Evolutionary conservation across 768 basidiomycete species (phyloP).

Genomic region (Kwoniella dendrophila): DNA sequence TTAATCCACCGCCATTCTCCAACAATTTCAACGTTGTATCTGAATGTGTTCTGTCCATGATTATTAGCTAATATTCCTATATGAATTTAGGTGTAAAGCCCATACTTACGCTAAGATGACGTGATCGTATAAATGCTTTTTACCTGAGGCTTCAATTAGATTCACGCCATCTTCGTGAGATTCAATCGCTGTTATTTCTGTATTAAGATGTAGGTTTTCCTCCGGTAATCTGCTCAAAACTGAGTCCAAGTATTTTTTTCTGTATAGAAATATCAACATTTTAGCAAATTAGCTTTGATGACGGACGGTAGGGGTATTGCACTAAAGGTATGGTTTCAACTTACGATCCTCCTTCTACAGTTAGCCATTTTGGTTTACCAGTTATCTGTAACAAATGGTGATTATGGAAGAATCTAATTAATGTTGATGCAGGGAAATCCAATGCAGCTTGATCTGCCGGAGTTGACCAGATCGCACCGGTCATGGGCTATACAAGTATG

Average conservation of each 20-base stretch:
- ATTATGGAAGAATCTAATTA: slow-evolving; percentile 74
- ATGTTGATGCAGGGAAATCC: slow-evolving; percentile 71
- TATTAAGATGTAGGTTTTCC: slow-evolving; percentile 65
- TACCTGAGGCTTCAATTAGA: slow-evolving; percentile 61
- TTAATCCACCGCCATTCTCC: slow-evolving; percentile 61
- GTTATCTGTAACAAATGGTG: slow-evolving; percentile 73
- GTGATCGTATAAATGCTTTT: slow-evolving; percentile 64
- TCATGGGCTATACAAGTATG: slow-evolving; percentile 65
- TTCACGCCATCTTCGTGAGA: slow-evolving; percentile 53
- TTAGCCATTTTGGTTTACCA: slow-evolving; percentile 72
- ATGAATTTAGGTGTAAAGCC: not conserved
- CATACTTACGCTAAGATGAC: slow-evolving; percentile 67
- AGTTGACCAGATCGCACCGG: slow-evolving; percentile 77
- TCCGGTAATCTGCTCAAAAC: slow-evolving; percentile 64
- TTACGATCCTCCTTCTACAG: slow-evolving; percentile 72
- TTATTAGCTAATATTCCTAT: not conserved
- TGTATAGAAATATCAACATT: slow-evolving; percentile 37
- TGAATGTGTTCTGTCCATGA: slow-evolving; percentile 63
- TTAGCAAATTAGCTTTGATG: not conserved
- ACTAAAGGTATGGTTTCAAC: slow-evolving; percentile 23
- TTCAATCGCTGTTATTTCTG: slow-evolving; percentile 62
- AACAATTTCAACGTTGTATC: slow-evolving; percentile 62
- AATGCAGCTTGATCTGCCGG: slow-evolving; percentile 69
- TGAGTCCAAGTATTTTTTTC: slow-evolving; percentile 68
- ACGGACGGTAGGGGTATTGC: no score